Evolutionary conservation across 2,329 filamentous ascomycete genomes (phyloP).

Genomic region (Aspergillus intermedius): DNA sequence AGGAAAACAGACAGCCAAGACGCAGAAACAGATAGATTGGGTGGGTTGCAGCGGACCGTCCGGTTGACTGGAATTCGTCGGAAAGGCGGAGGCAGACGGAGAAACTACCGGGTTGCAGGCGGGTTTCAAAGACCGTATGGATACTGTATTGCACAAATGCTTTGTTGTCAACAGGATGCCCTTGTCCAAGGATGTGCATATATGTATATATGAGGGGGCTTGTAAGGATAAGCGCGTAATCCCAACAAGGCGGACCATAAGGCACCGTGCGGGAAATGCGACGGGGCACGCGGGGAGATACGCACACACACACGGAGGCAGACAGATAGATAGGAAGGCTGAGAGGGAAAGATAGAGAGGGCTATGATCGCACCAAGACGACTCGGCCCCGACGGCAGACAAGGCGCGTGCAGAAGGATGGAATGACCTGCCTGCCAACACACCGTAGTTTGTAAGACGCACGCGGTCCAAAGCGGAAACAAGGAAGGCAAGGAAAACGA

Average conservation of each 20-base stretch:
- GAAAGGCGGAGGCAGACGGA: slow-evolving; percentile 6
- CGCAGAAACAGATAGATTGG: slow-evolving; percentile 1
- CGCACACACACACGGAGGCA: neutral
- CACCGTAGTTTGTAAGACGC: slow-evolving; percentile 21
- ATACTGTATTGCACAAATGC: slow-evolving; percentile 20
- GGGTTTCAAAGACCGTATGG: slow-evolving; percentile 16
- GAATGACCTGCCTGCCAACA: slow-evolving; percentile 30
- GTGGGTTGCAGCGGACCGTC: slow-evolving; percentile 20
- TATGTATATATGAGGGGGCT: neutral
- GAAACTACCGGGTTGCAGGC: slow-evolving; percentile 10
- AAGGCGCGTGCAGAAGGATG: slow-evolving; percentile 25
- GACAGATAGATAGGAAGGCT: neutral
- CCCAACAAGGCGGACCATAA: neutral
- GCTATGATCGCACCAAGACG: slow-evolving; percentile 2
- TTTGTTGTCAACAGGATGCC: slow-evolving; percentile 17
- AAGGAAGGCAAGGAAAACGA: slow-evolving; percentile 9
- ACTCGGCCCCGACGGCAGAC: slow-evolving; percentile 22
- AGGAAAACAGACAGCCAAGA: slow-evolving; percentile 10
- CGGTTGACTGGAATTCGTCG: slow-evolving; percentile 22
- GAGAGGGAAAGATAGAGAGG: neutral
- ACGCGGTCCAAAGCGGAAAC: slow-evolving; percentile 30
- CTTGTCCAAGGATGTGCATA: neutral
- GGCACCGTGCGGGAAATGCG: slow-evolving; percentile 8
- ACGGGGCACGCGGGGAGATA: slow-evolving; percentile 6
- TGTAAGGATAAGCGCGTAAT: neutral